Evolutionary conservation across 345 rosid genomes (phyloP), one percentile per base, ranked within the genome.

Genomic region (Geranium brycei): DNA sequence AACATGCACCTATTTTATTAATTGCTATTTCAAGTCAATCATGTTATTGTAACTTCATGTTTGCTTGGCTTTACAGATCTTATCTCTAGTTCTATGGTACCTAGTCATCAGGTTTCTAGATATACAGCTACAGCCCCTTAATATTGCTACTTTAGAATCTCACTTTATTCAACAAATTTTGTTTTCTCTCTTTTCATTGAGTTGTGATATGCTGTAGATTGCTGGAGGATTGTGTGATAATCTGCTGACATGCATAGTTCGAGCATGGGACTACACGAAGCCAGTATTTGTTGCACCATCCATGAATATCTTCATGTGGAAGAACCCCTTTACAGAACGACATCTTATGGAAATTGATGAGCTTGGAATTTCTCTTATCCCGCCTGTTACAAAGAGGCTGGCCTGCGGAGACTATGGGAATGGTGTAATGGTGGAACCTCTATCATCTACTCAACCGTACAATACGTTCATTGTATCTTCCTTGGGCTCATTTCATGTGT

Each of bases 401-500:
- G 98, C 97, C 32, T 86, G 97, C 53, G 97, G 97, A 47, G 98
- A 92, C 63, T 85, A 82, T 19, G 91, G 95, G 14, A 88, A 85
- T 55, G 97, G 96, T 32, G 91, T 95, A 55, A 90, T 93, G 96
- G 97, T 92, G 6, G 95, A 93, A 78, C 91, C 96, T 59, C 87
- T 56, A 72, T 80, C 14, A 93, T 93, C 70, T 80, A 85, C 81
- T 80, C 88, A 11, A 88, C 95, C 7, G 85, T 90, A 23, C 28
- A 23, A 35, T 35, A 35, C 41, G 7, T 35, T 35, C 41, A 35
- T 35, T 23, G 28, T 23, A 23, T 23, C 28, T 23, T 23, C 28
- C 28, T 35, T 35, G 41, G 10, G 41, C 7, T 35, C 10, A 35
- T 7, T 35, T 35, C 41, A 35, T 35, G 41, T 35, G 41, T 23